These are phyloP conservation scores for Amylostereum areolatum DNA, from an alignment of 1,284 basidiomycete genomes.

Conservation along the genomic window DNA sequence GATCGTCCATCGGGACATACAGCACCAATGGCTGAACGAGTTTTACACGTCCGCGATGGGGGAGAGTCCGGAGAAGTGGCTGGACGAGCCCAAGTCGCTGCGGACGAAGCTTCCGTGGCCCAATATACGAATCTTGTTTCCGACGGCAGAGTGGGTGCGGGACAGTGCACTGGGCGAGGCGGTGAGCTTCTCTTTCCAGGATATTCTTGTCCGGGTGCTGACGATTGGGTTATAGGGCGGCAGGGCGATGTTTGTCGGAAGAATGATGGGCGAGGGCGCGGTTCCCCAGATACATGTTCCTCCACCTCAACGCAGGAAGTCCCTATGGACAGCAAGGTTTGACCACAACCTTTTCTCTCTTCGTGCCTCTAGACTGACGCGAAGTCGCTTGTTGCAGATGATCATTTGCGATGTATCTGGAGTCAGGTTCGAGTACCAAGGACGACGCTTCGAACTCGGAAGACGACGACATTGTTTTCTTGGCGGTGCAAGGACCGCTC, in stretches of 20 bases:
- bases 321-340: constrained; percentile 79
- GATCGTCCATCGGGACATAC: constrained; percentile 70
- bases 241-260: constrained; percentile 61
- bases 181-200: constrained; percentile 28
- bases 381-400: constrained; percentile 58
- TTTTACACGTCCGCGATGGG: constrained; percentile 68
- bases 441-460: constrained; percentile 29
- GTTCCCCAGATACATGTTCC: constrained; percentile 63
- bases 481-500: constrained; percentile 54
- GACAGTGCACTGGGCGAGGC: constrained; percentile 52
- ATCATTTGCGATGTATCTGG: no score
- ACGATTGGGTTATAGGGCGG: neutral
- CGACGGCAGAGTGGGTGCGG: constrained; percentile 55
- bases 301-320: constrained; percentile 63
- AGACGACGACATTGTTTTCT: constrained; percentile 30
- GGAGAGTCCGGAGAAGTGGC: constrained; percentile 60
- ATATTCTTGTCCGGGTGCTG: neutral
- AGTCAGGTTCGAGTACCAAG: constrained; percentile 39
- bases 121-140: constrained; percentile 62
- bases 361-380: neutral
- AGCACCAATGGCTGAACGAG: constrained; percentile 78
- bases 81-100: constrained; percentile 48
- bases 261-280: constrained; percentile 60
- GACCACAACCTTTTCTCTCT: neutral
- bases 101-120: constrained; percentile 57